phyloP scores from a whole-genome alignment of 2,329 filamentous ascomycete genomes.

The Helminthosporium solani region DNA sequence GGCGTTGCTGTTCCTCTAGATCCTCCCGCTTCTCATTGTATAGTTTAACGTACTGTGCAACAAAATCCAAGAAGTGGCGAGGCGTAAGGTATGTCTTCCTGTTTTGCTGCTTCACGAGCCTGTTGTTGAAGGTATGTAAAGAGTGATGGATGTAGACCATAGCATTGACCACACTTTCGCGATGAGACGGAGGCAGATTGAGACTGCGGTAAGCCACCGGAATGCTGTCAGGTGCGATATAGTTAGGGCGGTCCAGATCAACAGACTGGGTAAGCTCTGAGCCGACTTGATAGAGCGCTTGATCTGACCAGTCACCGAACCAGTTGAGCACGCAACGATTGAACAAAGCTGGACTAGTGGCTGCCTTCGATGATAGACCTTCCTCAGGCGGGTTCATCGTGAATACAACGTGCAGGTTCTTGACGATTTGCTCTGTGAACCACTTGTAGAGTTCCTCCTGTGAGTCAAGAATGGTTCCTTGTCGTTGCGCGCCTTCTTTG shows the following conservation, averaged over 20 bases:
- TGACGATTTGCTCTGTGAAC: slow-evolving; percentile 99
- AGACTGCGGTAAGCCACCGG: slow-evolving; percentile 90
- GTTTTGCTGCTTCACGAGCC: slow-evolving; percentile 87
- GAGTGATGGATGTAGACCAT: slow-evolving; percentile 99
- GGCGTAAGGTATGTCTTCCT: slow-evolving; percentile 92
- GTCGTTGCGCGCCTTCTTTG: slow-evolving; percentile 95
- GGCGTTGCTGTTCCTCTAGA: slow-evolving; percentile 95
- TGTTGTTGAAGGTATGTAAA: slow-evolving; percentile 82
- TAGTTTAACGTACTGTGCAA: slow-evolving; percentile 93
- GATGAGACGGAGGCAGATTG: slow-evolving; percentile 79
- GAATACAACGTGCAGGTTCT: slow-evolving; percentile 98
- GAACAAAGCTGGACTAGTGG: slow-evolving; percentile 96
- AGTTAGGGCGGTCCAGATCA: slow-evolving; percentile 86
- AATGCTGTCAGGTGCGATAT: slow-evolving; percentile 83
- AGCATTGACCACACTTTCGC: slow-evolving; percentile 90
- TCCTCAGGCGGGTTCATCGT: slow-evolving; percentile 99
- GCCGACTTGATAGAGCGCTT: slow-evolving; percentile 96
- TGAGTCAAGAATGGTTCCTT: slow-evolving; percentile 91
- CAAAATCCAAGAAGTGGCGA: slow-evolving; percentile 95
- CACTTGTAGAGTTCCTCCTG: slow-evolving; percentile 99
- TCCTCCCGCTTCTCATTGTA: slow-evolving; percentile 99
- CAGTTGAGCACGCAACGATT: slow-evolving; percentile 99
- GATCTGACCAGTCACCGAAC: slow-evolving; percentile 99
- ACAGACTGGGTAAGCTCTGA: slow-evolving; percentile 95
- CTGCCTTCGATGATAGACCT: slow-evolving; percentile 90